Evolutionary conservation across 768 basidiomycete genomes (phyloP).

Genomic region (Lactarius deliciosus): DNA sequence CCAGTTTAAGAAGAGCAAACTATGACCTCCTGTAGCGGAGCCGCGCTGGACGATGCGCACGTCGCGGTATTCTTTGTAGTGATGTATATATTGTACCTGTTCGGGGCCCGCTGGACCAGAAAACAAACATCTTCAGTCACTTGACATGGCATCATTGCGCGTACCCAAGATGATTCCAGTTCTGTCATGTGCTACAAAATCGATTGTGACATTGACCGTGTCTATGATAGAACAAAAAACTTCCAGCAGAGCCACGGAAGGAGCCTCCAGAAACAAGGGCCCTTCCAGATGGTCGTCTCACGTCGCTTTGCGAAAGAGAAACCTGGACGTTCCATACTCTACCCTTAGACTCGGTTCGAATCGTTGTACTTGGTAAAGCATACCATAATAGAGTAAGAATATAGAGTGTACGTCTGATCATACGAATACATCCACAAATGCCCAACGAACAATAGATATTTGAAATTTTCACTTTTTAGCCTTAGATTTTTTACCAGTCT

Average conservation of each 20-base stretch:
- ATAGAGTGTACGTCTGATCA: too few species aligned
- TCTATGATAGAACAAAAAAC: too few species aligned
- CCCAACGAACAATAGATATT: constrained; percentile 4
- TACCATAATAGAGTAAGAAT: not conserved
- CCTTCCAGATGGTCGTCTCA: too few species aligned
- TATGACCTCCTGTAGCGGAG: constrained; percentile 36
- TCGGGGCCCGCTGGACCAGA: not conserved
- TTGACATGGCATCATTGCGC: too few species aligned
- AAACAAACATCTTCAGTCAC: not conserved
- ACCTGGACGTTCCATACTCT: too few species aligned
- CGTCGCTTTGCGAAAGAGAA: too few species aligned
- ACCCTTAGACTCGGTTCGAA: not conserved
- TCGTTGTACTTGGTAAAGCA: not conserved
- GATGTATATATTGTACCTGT: not conserved
- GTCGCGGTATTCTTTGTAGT: not conserved
- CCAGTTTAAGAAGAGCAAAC: constrained; percentile 62
- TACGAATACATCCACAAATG: constrained; percentile 12
- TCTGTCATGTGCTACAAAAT: too few species aligned
- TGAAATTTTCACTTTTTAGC: constrained; percentile 37
- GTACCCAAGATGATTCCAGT: too few species aligned
- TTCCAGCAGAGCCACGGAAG: too few species aligned
- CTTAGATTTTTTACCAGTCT: constrained; percentile 44
- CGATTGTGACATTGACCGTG: too few species aligned
- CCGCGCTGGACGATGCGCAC: not conserved
- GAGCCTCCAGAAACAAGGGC: too few species aligned